Conservation (phyloP, 257 asterid species). For the Lycium ferocissimum region DNA sequence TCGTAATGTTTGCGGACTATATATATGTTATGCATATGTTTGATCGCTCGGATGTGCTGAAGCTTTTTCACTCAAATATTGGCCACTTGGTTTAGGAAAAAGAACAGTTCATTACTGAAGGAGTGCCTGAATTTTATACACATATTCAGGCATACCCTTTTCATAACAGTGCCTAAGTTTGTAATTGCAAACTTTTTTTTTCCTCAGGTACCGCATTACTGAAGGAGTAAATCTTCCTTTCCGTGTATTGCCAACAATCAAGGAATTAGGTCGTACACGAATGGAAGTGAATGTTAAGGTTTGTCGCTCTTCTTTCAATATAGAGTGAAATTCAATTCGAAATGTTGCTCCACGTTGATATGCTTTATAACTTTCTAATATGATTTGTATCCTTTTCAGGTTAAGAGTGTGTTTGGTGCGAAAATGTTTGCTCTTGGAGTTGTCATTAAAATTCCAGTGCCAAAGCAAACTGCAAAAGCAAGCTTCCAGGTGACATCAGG, state of each 20-base stretch:
- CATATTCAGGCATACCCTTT: not conserved
- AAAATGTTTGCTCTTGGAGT: slow-evolving; percentile 99
- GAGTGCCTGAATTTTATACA: not conserved
- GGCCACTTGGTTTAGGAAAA: not conserved
- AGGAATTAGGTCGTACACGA: slow-evolving; percentile 98
- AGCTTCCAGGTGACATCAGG: slow-evolving; percentile 99
- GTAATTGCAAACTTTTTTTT: slow-evolving; percentile 31
- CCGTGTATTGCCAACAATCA: slow-evolving; percentile 96
- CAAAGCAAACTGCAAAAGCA: slow-evolving; percentile 98
- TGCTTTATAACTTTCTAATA: not conserved
- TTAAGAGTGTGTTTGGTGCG: slow-evolving; percentile 98
- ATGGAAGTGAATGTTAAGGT: slow-evolving; percentile 99
- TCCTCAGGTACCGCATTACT: slow-evolving; percentile 85
- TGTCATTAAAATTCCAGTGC: slow-evolving; percentile 97
- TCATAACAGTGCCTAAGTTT: not conserved
- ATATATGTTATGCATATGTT: not conserved
- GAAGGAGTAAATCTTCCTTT: slow-evolving; percentile 99
- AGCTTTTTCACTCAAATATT: not conserved
- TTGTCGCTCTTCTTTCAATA: slow-evolving; percentile 42
- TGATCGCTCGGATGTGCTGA: not conserved
- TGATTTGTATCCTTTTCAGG: slow-evolving; percentile 55
- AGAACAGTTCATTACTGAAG: not conserved
- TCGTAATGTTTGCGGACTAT: not conserved
- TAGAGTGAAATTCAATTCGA: not conserved
- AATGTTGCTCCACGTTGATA: not conserved